Percentiles rank a stretch among this genome's conserved stretches.
Evolutionary conservation across 2,329 filamentous ascomycete species (phyloP).

Genomic region (Cadophora sp.): DNA sequence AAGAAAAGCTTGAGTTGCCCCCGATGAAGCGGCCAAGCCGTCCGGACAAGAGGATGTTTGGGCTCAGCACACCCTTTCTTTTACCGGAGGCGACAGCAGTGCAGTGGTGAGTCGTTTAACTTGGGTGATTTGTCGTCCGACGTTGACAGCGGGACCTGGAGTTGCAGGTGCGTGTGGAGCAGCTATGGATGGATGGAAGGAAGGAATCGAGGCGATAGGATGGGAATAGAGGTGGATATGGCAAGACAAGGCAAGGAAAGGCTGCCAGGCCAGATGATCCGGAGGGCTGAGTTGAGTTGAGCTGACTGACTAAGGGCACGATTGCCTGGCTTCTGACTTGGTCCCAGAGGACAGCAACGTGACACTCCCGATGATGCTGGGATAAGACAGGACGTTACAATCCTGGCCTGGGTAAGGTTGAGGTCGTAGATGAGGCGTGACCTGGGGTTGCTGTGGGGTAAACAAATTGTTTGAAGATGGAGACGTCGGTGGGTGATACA

Average conservation of each 20-base stretch:
- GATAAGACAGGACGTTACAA: background rate
- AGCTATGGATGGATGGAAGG: slow-evolving; percentile 8
- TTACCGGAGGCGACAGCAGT: slow-evolving; percentile 19
- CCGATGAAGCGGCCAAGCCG: slow-evolving; percentile 13
- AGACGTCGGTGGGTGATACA: background rate
- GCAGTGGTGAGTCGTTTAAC: background rate
- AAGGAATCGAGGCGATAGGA: background rate
- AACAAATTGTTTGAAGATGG: background rate
- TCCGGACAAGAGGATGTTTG: slow-evolving; percentile 20
- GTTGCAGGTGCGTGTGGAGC: slow-evolving; percentile 17
- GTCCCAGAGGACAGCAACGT: background rate
- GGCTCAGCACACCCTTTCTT: slow-evolving; percentile 14
- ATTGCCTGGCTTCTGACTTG: background rate
- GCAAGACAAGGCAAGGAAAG: background rate
- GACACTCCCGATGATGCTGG: background rate
- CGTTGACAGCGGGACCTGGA: slow-evolving; percentile 13
- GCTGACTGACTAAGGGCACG: background rate
- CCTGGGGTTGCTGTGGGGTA: slow-evolving; percentile 6
- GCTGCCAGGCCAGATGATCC: background rate
- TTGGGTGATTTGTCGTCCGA: background rate
- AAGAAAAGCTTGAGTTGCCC: slow-evolving; percentile 15
- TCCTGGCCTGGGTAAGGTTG: background rate
- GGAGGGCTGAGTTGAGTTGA: background rate
- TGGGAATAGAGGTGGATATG: background rate
- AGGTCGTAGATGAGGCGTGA: background rate